Base-by-base conservation (phyloP, 257 asterid species). In the Craterostigma plantagineum region DNA sequence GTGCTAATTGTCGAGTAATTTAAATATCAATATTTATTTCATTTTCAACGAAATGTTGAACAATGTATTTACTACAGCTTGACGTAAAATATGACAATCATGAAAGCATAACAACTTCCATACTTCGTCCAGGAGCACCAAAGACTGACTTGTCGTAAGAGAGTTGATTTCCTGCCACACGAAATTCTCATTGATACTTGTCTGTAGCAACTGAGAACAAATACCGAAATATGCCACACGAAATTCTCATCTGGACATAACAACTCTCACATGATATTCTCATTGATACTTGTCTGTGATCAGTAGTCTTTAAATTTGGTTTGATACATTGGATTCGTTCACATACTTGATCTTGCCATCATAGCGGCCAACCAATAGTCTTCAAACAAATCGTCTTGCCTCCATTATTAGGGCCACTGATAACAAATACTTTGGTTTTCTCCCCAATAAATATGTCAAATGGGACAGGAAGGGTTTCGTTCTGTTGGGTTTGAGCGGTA, bases 291-390 rank as follows among this genome's bases (percentile, higher is more conserved):
- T n/a, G n/a, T n/a, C n/a, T n/a, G n/a, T n/a, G n/a, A n/a, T n/a
- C n/a, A n/a, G n/a, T n/a, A n/a, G n/a, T n/a, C n/a, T n/a, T n/a
- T n/a, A n/a, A n/a, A n/a, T n/a, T n/a, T n/a, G n/a, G n/a, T n/a
- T n/a, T n/a, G n/a, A n/a, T n/a, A n/a, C n/a, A n/a, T n/a, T n/a
- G n/a, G n/a, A n/a, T n/a, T n/a, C n/a, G n/a, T n/a, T n/a, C n/a
- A n/a, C n/a, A n/a, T n/a, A n/a, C 98, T 95, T 59, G 98, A 87
- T 64, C 83, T 87, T 57, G 98, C 98, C 98, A 87, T 87, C 95
- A 87, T 67, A 48, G 81, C 92, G 64, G 98, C 98, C 77, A 87
- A 69, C 91, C 98, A 61, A 82, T 62, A 43, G 95, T 87, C 76
- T 87, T 87, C 75, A 87, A 71, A 59, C 81, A 72, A 63, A 87